Evolutionary conservation across 179 eudicot genomes (phyloP), one percentile per base, ranked within the genome.

Genomic region (Sideroxylon spinosum): DNA sequence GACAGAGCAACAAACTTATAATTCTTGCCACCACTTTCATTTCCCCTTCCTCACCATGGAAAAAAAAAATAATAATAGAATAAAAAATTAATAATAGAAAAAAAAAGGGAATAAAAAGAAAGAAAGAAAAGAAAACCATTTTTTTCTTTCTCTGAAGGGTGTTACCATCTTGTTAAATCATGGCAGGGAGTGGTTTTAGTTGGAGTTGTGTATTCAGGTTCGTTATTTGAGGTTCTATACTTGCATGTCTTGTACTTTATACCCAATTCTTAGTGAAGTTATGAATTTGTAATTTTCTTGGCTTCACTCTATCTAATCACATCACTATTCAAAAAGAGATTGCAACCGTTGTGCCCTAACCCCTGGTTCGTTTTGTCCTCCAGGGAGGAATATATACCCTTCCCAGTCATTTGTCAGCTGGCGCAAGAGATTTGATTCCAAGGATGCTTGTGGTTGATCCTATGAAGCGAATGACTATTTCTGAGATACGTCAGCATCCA

Each of bases 361-460:
- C 49, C 29, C 49, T 75, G 26, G 46, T 73, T 48, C 22, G 46
- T 64, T 64, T 60, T 76, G 73, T 75, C 26, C 66, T 80, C 52
- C 81, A 95, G 99, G 93, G 93, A 84, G 99, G 98, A 71, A 85
- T 89, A 83, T 96, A 96, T 83, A 91, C 98, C 26, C 98, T 92
- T 71, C 99, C 96, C 22, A 91, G 98, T 78, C 99, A 96, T 82
- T 85, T 96, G 74, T 96, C 99, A 17, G 81, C 89, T 65, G 90
- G 93, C 61, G 98, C 99, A 37, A 88, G 93, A 82, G 96, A 94
- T 87, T 84, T 96, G 82, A 96, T 96, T 76, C 94, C 98, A 65
- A 88, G 98, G 88, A 85, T 96, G 97, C 97, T 96, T 81, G 90
- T 91, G 67, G 98, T 94, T 81, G 94, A 94, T 76, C 98, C 99